These are phyloP conservation scores for Perilla frutescens DNA, from an alignment of 257 asterid genomes.

Conservation along the genomic window DNA sequence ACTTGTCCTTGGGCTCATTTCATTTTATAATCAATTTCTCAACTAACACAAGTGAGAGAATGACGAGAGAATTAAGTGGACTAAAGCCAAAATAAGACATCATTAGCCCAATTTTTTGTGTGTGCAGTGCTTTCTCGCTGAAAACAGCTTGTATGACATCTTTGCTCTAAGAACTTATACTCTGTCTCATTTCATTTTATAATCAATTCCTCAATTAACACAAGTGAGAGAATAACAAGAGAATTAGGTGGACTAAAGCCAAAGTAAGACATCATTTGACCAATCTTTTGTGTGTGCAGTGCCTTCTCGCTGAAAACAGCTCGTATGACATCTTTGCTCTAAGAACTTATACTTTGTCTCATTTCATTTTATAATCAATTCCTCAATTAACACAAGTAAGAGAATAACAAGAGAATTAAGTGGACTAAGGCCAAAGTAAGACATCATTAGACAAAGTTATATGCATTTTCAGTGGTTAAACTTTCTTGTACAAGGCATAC, in stretches of 20 bases:
- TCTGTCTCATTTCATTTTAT: slow-evolving; percentile 1
- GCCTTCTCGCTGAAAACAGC: slow-evolving; percentile 6
- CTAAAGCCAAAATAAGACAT: neutral
- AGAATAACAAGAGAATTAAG: slow-evolving; percentile 6
- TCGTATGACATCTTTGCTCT: slow-evolving; percentile 11
- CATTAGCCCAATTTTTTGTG: slow-evolving; percentile 9
- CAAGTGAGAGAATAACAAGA: slow-evolving; percentile 15
- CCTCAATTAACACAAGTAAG: slow-evolving; percentile 7
- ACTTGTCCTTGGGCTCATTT: neutral
- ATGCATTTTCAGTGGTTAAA: slow-evolving; percentile 4
- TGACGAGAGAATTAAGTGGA: neutral
- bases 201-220: slow-evolving; percentile 5
- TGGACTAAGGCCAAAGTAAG: neutral
- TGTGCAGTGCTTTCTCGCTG: slow-evolving; percentile 13
- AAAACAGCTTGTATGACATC: neutral
- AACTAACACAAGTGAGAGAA: neutral
- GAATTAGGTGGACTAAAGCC: neutral
- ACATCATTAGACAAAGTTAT: neutral
- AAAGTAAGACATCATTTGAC: neutral
- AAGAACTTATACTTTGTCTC: neutral
- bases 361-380: slow-evolving; percentile 2
- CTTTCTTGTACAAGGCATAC: slow-evolving; percentile 20
- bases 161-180: slow-evolving; percentile 11
- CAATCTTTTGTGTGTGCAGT: slow-evolving; percentile 18
- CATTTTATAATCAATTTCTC: slow-evolving; percentile 8